Conservation (phyloP, 2,329 filamentous ascomycete genomes). For the Hypomyces rosellus region DNA sequence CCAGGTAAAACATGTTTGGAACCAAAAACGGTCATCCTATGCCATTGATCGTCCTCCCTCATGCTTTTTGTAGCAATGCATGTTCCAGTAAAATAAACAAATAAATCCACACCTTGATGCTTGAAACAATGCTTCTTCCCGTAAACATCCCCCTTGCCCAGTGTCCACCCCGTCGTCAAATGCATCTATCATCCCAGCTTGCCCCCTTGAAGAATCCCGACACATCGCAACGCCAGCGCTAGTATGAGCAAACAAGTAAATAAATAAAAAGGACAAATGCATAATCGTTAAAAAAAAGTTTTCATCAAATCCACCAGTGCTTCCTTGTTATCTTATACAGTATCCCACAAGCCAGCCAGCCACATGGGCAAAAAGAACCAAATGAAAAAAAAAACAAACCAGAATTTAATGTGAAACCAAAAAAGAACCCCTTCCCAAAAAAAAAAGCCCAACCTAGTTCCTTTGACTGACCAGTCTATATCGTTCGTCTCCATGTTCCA, state of each 20-base stretch:
- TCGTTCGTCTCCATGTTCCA: slow-evolving; percentile 8
- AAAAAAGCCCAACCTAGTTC: slow-evolving; percentile 2
- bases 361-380: not conserved
- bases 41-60: too few species aligned
- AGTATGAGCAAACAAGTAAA: slow-evolving; percentile 6
- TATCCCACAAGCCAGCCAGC: too few species aligned
- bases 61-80: too few species aligned
- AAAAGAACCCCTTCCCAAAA: not conserved
- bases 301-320: too few species aligned
- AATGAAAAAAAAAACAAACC: not conserved
- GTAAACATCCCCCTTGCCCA: not conserved
- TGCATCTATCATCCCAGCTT: slow-evolving; percentile 2
- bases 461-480: slow-evolving; percentile 11
- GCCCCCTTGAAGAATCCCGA: not conserved
- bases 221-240: slow-evolving; percentile 2
- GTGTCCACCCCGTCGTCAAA: not conserved
- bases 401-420: slow-evolving; percentile 4
- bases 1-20: too few species aligned
- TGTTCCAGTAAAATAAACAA: too few species aligned
- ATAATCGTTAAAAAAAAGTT: not conserved
- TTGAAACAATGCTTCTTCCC: too few species aligned
- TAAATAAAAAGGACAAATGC: slow-evolving; percentile 6
- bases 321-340: too few species aligned
- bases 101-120: too few species aligned
- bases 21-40: too few species aligned